phyloP scores from a whole-genome alignment of 2,329 filamentous ascomycete genomes.

The Cladophialophora yegresii region DNA sequence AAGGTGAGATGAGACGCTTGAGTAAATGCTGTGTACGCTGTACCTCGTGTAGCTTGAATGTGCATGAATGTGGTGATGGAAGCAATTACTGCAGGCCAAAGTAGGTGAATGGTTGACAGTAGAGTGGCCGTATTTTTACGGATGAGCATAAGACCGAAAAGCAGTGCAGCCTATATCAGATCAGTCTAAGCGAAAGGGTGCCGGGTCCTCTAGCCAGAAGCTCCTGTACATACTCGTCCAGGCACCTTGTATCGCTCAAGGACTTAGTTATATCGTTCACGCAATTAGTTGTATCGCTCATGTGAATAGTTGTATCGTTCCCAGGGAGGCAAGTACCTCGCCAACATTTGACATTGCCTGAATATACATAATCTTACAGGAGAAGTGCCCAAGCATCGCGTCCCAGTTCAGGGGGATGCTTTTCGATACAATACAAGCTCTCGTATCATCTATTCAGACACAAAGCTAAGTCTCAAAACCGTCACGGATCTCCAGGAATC shows the following conservation, averaged over 20 bases:
- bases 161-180: background rate
- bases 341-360: background rate
- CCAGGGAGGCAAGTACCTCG: background rate
- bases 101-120: background rate
- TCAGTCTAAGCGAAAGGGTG: background rate
- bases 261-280: too few relatives aligned
- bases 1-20: background rate
- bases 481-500: slow-evolving; percentile 54
- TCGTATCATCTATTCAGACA: background rate
- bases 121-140: background rate
- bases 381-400: background rate
- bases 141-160: background rate
- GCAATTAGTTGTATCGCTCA: too few relatives aligned
- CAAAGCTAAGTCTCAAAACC: slow-evolving; percentile 35
- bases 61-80: background rate
- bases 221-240: too few relatives aligned
- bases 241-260: too few relatives aligned
- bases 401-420: background rate
- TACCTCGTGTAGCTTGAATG: background rate
- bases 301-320: background rate
- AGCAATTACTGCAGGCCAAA: background rate
- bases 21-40: background rate
- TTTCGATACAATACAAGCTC: background rate
- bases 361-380: background rate
- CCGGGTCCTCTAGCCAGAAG: too few relatives aligned